These are phyloP conservation scores for Platanus orientalis DNA, from an alignment of 164 flowering plant genomes.

Conservation along the genomic window DNA sequence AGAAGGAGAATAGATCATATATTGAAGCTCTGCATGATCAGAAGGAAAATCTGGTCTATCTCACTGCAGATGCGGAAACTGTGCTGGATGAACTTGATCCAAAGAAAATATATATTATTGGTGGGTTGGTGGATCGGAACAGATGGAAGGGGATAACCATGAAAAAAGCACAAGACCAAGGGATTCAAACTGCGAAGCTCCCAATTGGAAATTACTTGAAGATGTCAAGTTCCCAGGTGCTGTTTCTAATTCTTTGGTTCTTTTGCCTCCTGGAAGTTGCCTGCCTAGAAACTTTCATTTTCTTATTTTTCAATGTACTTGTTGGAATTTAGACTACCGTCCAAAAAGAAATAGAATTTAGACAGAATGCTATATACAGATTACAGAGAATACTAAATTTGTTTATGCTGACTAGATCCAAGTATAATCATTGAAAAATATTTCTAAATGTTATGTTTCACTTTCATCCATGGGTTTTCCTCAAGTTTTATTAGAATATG, in stretches of 20 bases:
- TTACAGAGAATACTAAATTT: too few relatives aligned
- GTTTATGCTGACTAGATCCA: too few relatives aligned
- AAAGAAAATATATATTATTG: constrained; percentile 68
- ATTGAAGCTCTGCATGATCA: constrained; percentile 69
- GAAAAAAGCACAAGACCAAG: constrained; percentile 89
- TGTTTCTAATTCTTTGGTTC: background rate
- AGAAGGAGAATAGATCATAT: constrained; percentile 67
- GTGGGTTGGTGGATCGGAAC: constrained; percentile 93
- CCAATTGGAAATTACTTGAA: constrained; percentile 83
- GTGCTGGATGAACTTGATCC: constrained; percentile 69
- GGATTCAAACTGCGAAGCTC: constrained; percentile 83
- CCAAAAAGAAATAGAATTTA: too few relatives aligned
- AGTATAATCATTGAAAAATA: too few relatives aligned
- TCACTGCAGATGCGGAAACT: constrained; percentile 87
- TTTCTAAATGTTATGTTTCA: too few relatives aligned
- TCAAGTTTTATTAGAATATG: too few relatives aligned
- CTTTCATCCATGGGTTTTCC: too few relatives aligned
- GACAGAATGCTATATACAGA: too few relatives aligned
- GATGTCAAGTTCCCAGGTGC: constrained; percentile 95
- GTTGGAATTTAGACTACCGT: too few relatives aligned
- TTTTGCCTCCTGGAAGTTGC: background rate
- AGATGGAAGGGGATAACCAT: constrained; percentile 91
- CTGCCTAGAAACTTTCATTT: background rate
- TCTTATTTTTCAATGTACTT: too few relatives aligned
- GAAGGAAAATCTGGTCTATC: constrained; percentile 79